Percentiles rank a stretch among this genome's conserved stretches.
phyloP scores from a whole-genome alignment of 2,329 filamentous ascomycete species.

The Stagonosporopsis tanaceti region DNA sequence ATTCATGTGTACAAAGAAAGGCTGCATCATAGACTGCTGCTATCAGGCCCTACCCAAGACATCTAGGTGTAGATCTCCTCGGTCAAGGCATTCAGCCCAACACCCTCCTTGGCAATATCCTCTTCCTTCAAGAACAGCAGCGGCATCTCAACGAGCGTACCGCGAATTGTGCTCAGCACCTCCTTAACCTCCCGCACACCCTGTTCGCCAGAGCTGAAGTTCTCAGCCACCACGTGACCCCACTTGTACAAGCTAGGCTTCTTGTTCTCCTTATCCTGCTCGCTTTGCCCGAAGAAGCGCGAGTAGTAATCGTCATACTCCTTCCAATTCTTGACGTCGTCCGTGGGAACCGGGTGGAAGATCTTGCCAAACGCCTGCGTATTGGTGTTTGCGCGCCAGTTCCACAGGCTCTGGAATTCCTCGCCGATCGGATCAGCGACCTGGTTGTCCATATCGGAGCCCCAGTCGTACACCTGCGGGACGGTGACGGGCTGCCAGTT shows the following conservation, averaged over 20 bases:
- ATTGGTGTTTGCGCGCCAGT: conserved; percentile 74
- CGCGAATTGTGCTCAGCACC: conserved; percentile 74
- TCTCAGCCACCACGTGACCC: conserved; percentile 78
- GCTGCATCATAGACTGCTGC: background rate
- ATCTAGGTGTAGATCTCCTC: conserved; percentile 58
- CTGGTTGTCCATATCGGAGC: conserved; percentile 57
- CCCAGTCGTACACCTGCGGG: conserved; percentile 62
- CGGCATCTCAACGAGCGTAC: conserved; percentile 81
- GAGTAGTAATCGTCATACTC: conserved; percentile 77
- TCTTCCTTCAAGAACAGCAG: conserved; percentile 84
- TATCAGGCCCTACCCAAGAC: background rate
- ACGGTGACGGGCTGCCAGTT: conserved; percentile 67
- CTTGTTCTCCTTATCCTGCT: conserved; percentile 51
- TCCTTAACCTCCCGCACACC: conserved; percentile 63
- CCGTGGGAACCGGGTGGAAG: conserved; percentile 80
- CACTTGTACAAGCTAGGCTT: conserved; percentile 73
- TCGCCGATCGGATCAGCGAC: conserved; percentile 78
- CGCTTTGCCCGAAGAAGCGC: conserved; percentile 64
- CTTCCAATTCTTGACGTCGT: conserved; percentile 73
- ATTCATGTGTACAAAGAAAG: background rate
- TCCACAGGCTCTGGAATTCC: conserved; percentile 77
- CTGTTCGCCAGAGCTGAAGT: conserved; percentile 54
- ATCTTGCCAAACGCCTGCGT: conserved; percentile 81
- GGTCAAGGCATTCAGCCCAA: conserved; percentile 63
- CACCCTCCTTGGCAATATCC: conserved; percentile 84